A percentile compares a stretch with the other conserved stretches of the same genome.
Evolutionary conservation across 805 yeast species (phyloP).

Genomic region (Candida namnaoensis): DNA sequence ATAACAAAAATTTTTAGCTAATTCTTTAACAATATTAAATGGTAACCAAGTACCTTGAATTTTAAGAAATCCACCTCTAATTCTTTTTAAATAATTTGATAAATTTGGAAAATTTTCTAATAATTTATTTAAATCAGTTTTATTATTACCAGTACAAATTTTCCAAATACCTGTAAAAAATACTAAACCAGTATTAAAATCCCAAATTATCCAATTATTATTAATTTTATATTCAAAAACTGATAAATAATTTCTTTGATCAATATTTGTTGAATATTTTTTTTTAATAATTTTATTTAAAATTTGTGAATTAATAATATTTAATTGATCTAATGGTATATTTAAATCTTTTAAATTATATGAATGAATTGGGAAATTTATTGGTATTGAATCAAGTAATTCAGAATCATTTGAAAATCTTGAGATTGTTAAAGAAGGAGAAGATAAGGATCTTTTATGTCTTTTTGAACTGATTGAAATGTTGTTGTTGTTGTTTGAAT

Average conservation of each 20-base stretch:
- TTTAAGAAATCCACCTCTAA: conserved; percentile 84
- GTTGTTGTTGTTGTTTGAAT: too few species aligned
- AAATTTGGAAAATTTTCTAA: conserved; percentile 24
- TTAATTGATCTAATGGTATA: conserved; percentile 14
- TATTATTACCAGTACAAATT: conserved; percentile 46
- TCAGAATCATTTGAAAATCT: conserved; percentile 1
- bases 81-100: conserved; percentile 38
- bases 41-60: conserved; percentile 96
- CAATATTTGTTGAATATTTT: conserved; percentile 66
- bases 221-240: conserved; percentile 67
- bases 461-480: too few species aligned
- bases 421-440: background rate
- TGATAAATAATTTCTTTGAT: conserved; percentile 58
- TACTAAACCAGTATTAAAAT: conserved; percentile 74
- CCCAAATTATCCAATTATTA: conserved; percentile 79
- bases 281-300: conserved; percentile 17
- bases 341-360: conserved; percentile 6
- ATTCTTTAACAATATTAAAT: conserved; percentile 49
- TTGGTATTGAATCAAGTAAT: conserved; percentile 9
- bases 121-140: conserved; percentile 71
- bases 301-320: conserved; percentile 5
- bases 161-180: conserved; percentile 89
- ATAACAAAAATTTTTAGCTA: conserved; percentile 72
- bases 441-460: too few species aligned
- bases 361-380: conserved; percentile 10